These are phyloP conservation scores for Edaphochlamys debaryana DNA, from an alignment of 139 green algal genomes.

Conservation along the genomic window DNA sequence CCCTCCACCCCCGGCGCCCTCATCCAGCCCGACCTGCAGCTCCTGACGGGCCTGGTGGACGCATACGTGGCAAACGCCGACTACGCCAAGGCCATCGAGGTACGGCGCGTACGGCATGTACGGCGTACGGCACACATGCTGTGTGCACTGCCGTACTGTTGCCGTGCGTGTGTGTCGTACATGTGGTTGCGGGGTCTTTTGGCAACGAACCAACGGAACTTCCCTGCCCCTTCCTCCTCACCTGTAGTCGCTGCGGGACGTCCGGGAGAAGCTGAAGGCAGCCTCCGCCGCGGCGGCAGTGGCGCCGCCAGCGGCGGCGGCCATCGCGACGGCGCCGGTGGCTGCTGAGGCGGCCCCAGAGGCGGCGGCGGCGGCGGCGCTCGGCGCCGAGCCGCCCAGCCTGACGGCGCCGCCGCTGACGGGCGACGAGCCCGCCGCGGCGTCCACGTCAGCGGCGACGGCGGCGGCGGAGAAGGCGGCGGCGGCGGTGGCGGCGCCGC, in stretches of 20 bases:
- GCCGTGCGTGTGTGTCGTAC: no score
- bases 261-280: background rate
- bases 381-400: background rate
- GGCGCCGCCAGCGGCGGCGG: background rate
- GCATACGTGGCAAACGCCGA: conserved; percentile 65
- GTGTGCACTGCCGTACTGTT: no score
- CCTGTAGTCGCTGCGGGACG: background rate
- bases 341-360: background rate
- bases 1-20: background rate
- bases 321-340: background rate
- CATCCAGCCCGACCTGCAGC: conserved; percentile 42
- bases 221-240: no score
- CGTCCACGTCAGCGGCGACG: no score
- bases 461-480: no score
- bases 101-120: no score
- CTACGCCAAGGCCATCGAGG: conserved; percentile 47
- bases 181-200: no score
- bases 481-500: background rate
- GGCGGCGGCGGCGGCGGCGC: background rate
- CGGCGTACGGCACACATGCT: no score
- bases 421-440: background rate
- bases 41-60: conserved; percentile 62
- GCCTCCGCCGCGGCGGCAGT: background rate
- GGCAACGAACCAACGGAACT: no score
- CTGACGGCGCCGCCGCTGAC: conserved; percentile 15